These are phyloP conservation scores for Chlorella vulgaris DNA, from an alignment of 139 green algal genomes.

Conservation along the genomic window DNA sequence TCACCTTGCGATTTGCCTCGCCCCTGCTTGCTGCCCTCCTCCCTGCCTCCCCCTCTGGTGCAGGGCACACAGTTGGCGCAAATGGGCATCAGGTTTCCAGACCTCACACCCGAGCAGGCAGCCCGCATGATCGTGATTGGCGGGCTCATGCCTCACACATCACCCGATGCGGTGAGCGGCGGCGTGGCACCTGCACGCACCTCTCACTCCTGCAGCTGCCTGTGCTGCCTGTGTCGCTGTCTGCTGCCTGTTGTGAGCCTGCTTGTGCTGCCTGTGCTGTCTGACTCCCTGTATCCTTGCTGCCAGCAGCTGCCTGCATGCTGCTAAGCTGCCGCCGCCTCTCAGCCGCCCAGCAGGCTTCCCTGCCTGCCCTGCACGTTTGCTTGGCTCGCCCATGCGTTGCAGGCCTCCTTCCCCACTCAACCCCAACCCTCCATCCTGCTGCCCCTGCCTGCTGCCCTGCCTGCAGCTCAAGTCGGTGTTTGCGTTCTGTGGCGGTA, in stretches of 20 bases:
- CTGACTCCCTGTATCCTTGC: neutral
- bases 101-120: slow-evolving; percentile 24
- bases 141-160: slow-evolving; percentile 52
- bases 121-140: slow-evolving; percentile 52
- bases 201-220: neutral
- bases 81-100: slow-evolving; percentile 41
- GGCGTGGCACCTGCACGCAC: neutral
- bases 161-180: slow-evolving; percentile 43
- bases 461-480: slow-evolving; percentile 58
- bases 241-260: neutral
- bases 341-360: too few relatives aligned
- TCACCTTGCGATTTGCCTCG: neutral
- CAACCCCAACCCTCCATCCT: too few relatives aligned
- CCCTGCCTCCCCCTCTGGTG: neutral
- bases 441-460: too few relatives aligned
- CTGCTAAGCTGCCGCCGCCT: too few relatives aligned
- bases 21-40: neutral
- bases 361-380: neutral
- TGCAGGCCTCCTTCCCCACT: too few relatives aligned
- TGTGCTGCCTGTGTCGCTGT: neutral
- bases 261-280: neutral
- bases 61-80: slow-evolving; percentile 42
- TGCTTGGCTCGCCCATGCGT: neutral
- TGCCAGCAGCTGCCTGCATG: too few relatives aligned
- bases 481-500: slow-evolving; percentile 62